A percentile compares a stretch with the other conserved stretches of the same genome.
Evolutionary conservation across 352 stramenopile genomes (phyloP).

Genomic region (Halophytophthora batemanensis): DNA sequence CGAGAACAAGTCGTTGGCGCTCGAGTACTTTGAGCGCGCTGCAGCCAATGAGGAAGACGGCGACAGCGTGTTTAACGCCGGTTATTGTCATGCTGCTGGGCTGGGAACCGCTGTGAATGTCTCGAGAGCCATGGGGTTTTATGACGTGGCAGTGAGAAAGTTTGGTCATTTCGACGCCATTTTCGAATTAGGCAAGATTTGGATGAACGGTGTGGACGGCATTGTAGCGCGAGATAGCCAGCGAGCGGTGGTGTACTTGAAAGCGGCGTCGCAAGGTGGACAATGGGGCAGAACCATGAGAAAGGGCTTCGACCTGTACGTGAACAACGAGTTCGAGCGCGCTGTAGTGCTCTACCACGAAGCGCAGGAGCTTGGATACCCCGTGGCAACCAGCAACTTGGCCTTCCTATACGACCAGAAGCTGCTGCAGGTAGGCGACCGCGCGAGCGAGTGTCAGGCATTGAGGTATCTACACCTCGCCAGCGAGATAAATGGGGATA

Average conservation of each 20-base stretch:
- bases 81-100: conserved; percentile 71
- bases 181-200: conserved; percentile 66
- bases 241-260: conserved; percentile 44
- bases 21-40: conserved; percentile 82
- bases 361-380: conserved; percentile 56
- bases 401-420: conserved; percentile 73
- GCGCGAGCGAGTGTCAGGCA: conserved; percentile 26
- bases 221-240: conserved; percentile 20
- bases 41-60: conserved; percentile 72
- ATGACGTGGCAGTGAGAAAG: conserved; percentile 47
- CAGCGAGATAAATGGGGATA: conserved; percentile 39
- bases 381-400: conserved; percentile 65
- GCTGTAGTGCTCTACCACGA: conserved; percentile 65
- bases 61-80: conserved; percentile 90
- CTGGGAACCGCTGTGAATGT: conserved; percentile 57
- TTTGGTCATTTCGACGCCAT: conserved; percentile 88
- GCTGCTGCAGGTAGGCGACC: conserved; percentile 21
- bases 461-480: conserved; percentile 40
- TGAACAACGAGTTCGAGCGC: conserved; percentile 34
- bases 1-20: conserved; percentile 75
- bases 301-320: conserved; percentile 63
- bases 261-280: conserved; percentile 58
- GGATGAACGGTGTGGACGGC: conserved; percentile 30
- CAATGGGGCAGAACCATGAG: conserved; percentile 56
- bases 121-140: conserved; percentile 57